These are phyloP conservation scores for Botryosphaeria dothidea DNA, from an alignment of 2,329 filamentous ascomycete species.

Conservation along the genomic window DNA sequence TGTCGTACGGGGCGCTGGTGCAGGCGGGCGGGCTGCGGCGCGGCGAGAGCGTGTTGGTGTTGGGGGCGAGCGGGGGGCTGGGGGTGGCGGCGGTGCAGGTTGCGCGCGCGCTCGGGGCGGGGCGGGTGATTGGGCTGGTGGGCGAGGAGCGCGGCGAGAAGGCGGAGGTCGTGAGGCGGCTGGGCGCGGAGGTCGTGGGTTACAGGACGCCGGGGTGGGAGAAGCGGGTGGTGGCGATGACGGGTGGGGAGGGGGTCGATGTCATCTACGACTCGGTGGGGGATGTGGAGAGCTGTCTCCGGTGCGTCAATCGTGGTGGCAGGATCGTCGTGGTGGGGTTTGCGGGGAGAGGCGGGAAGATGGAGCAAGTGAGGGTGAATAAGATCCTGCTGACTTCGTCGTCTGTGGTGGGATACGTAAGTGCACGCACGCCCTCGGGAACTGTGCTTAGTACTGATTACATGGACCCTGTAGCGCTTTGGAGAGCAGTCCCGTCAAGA, in stretches of 20 bases:
- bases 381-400: conserved; percentile 55
- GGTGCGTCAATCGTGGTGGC: conserved; percentile 56
- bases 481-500: neutral
- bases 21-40: conserved; percentile 39
- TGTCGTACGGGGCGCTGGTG: conserved; percentile 55
- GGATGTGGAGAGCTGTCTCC: conserved; percentile 55
- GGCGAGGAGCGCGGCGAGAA: conserved; percentile 45
- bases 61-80: conserved; percentile 57
- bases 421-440: conserved; percentile 23
- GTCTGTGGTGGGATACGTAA: conserved; percentile 55
- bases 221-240: conserved; percentile 50
- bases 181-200: conserved; percentile 48
- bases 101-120: conserved; percentile 54
- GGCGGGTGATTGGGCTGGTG: conserved; percentile 53
- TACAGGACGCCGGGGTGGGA: conserved; percentile 51
- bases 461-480: neutral
- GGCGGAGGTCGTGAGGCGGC: conserved; percentile 39
- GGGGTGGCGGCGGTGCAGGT: conserved; percentile 60
- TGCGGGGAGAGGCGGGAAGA: conserved; percentile 53
- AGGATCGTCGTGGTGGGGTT: conserved; percentile 60
- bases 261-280: conserved; percentile 62
- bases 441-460: neutral
- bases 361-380: conserved; percentile 59
- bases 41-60: conserved; percentile 56
- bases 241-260: conserved; percentile 54